Base-by-base conservation (phyloP, 2,329 filamentous ascomycete species). In the Trichoderma sp. region DNA sequence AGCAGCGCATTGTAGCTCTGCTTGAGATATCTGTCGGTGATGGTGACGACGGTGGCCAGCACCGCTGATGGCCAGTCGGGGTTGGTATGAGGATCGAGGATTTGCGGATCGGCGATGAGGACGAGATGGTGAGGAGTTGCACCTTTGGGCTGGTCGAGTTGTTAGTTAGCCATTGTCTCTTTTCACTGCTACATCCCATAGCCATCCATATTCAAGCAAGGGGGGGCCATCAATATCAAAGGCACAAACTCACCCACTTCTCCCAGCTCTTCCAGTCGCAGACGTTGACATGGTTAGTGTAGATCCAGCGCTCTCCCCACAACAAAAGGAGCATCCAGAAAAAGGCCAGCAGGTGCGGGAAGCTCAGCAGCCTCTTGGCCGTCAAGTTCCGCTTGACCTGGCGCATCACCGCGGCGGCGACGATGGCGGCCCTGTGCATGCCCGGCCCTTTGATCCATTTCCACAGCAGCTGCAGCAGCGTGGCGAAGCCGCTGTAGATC, bases 51-150 rank as follows among this genome's bases (percentile, higher is more conserved):
- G 47, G 90, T 74, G 12, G 86, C 80, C 73, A 84, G 86, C 20
- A 90, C 78, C 30, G 87, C 85, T 86, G 88, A 89, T 8, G 88
- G 88, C 28, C 95, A 90, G 76, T 92, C 94, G 3, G 94, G 93
- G 78, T 98, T 98, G n/a, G 94, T 97, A 81, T 98, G 93, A 69
- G 94, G 93, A 81, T 98, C 95, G 78, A 96, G 94, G 72, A 98
- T 87, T 80, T 98, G 95, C 57, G 95, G 95, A 78, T 98, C 95
- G 73, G 95, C 94, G 75, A 98, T 86, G 79, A 98, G 91, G 76
- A 93, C 86, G 75, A 97, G 87, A 79, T 91, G 93, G 80, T 98
- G 95, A 32, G 96, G 96, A 39, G 87, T 89, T 65, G 95, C 92
- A 75, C 87, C 90, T 77, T 87, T 82, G 68, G 94, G 93, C 96